Evolutionary conservation across 768 basidiomycete genomes (phyloP), one percentile per base, ranked within the genome.

Genomic region (Kwoniella sp.): DNA sequence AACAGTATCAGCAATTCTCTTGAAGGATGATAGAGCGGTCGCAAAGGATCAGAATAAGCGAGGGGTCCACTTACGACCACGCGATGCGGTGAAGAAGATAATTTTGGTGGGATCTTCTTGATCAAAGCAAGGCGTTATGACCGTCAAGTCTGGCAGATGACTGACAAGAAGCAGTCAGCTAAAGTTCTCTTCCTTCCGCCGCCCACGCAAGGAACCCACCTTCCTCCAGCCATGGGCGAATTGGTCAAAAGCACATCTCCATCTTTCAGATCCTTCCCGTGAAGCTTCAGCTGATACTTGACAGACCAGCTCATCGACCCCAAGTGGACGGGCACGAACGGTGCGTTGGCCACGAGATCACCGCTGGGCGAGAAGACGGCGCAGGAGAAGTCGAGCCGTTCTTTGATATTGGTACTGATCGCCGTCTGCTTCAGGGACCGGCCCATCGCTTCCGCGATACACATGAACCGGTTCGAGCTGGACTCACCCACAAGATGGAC

Each of bases 381-480:
- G 81, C 94, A 98, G 11, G 90, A 92, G 38, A 90, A 97, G 81
- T 97, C 94, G 38, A 96, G 86, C 4, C 94, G 86, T 81, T 96
- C 95, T 82, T 95, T 95, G 85, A 95, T 96, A 75, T 97, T 95
- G 15, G 92, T 93, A 75, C 90, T 89, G 75, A 94, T 94, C 11
- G 92, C 88, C 0, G 92, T 94, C 79, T 95, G 91, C 79, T 90
- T 91, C 28, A 94, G 83, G 1, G 91, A 91, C 56, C 91, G 85
- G 15, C 93, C 93, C 93, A 95, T 96, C 20, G 72, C 71, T 77
- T 95, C 93, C 3, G 93, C 93, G 22, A 97, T 91, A 73, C 91
- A 91, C 94, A 97, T 97, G 83, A 97, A 94, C 50, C 94, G 90
- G 75, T 96, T 65, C 7, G 63, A 65, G 63, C 63, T 65, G 45